These are phyloP conservation scores for Toxicodendron radicans DNA, from an alignment of 345 rosid species.

Conservation along the genomic window DNA sequence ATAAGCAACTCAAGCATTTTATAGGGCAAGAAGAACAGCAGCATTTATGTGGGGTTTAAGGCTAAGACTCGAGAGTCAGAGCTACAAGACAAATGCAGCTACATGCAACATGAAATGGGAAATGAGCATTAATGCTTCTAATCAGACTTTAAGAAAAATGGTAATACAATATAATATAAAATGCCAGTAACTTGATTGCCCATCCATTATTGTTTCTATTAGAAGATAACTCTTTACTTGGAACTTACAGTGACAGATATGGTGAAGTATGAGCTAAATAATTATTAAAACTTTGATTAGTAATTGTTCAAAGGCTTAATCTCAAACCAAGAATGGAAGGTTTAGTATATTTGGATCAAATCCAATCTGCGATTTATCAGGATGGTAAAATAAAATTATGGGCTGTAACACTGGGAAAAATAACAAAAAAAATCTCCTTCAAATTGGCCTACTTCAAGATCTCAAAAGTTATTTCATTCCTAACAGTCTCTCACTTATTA, in stretches of 20 bases:
- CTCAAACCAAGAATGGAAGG: neutral
- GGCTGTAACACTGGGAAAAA: too few species aligned
- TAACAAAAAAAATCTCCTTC: neutral
- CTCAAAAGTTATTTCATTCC: too few species aligned
- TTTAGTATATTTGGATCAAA: neutral
- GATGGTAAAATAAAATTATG: neutral
- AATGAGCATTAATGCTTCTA: slow-evolving; percentile 2
- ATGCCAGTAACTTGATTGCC: neutral
- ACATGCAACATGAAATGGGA: slow-evolving; percentile 14
- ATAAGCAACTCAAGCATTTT: slow-evolving; percentile 22
- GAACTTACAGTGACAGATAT: neutral
- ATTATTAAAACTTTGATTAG: neutral
- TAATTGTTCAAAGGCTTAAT: neutral
- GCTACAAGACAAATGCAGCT: slow-evolving; percentile 14
- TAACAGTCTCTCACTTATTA: too few species aligned
- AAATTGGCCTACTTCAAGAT: neutral
- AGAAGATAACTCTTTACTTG: neutral
- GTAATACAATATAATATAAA: neutral
- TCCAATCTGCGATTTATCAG: neutral
- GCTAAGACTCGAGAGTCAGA: neutral
- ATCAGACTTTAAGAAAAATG: neutral
- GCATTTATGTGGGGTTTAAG: slow-evolving; percentile 26
- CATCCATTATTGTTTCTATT: slow-evolving; percentile 5
- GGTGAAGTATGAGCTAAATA: too few species aligned
- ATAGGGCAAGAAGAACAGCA: slow-evolving; percentile 16